phyloP scores from a whole-genome alignment of 2,329 filamentous ascomycete genomes.

The Rhytidhysteron rufulum region DNA sequence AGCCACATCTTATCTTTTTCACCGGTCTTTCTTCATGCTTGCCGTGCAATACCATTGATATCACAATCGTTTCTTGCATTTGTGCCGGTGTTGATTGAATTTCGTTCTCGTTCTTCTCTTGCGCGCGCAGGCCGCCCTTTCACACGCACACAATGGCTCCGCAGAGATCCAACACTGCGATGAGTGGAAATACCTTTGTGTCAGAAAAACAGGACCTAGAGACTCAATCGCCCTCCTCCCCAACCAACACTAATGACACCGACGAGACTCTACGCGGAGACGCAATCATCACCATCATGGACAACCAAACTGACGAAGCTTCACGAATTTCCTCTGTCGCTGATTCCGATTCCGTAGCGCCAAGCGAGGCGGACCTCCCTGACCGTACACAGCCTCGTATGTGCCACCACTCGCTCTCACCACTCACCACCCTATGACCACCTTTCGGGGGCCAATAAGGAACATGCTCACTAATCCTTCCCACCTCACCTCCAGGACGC shows the following conservation, averaged over 20 bases:
- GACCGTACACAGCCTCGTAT: conserved; percentile 24
- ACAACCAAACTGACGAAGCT: conserved; percentile 9
- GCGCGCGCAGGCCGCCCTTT: conserved; percentile 11
- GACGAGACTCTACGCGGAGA: conserved; percentile 23
- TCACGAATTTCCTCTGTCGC: conserved; percentile 11
- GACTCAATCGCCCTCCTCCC: conserved; percentile 21
- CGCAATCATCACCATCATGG: conserved; percentile 28
- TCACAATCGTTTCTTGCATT: background rate
- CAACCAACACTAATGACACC: conserved; percentile 22
- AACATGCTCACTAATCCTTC: no score
- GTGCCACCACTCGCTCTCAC: background rate
- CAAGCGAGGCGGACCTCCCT: no score
- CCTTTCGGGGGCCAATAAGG: background rate
- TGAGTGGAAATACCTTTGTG: conserved; percentile 30
- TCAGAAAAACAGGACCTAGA: conserved; percentile 17
- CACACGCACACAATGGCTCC: conserved; percentile 28
- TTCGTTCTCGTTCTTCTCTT: conserved; percentile 4
- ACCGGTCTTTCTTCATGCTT: background rate
- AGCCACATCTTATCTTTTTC: background rate
- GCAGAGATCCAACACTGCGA: conserved; percentile 19
- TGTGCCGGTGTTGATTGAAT: no score
- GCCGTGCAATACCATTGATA: conserved; percentile 1
- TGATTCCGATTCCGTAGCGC: no score
- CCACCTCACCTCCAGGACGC: conserved; percentile 12
- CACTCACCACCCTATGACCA: background rate